These are phyloP conservation scores for Moesziomyces sp. DNA, from an alignment of 1,284 basidiomycete genomes.

Conservation along the genomic window DNA sequence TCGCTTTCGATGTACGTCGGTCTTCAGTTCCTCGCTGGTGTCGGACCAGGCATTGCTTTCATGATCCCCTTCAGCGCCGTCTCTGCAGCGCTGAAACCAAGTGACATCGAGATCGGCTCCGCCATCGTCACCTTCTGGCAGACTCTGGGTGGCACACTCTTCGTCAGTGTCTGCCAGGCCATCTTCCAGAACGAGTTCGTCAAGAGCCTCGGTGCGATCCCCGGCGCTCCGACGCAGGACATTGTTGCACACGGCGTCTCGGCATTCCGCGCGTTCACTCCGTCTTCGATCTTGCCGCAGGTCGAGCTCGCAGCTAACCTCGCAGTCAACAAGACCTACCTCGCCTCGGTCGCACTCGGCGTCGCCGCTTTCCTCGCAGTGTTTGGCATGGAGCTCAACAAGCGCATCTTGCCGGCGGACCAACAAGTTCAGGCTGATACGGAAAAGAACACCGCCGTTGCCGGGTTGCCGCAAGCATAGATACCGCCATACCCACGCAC, in stretches of 20 bases:
- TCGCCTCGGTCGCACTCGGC: constrained; percentile 33
- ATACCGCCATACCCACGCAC: too few species aligned
- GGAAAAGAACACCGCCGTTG: too few species aligned
- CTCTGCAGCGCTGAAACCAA: constrained; percentile 23
- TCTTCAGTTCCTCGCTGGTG: constrained; percentile 45
- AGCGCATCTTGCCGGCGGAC: constrained; percentile 15
- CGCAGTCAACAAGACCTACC: constrained; percentile 38
- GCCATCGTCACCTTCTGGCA: constrained; percentile 55
- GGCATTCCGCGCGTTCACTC: constrained; percentile 39
- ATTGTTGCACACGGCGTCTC: constrained; percentile 42
- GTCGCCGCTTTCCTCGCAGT: constrained; percentile 25
- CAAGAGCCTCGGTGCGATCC: constrained; percentile 21
- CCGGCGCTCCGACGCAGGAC: constrained; percentile 18
- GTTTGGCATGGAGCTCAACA: constrained; percentile 50
- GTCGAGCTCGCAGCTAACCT: constrained; percentile 37
- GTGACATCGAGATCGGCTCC: constrained; percentile 43
- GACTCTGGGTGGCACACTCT: constrained; percentile 45
- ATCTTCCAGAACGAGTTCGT: constrained; percentile 54
- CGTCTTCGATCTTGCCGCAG: constrained; percentile 11
- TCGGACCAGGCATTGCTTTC: constrained; percentile 39
- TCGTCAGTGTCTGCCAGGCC: constrained; percentile 37
- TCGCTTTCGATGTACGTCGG: constrained; percentile 31
- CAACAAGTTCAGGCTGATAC: too few species aligned
- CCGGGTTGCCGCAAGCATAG: too few species aligned
- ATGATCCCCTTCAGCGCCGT: constrained; percentile 51